These are phyloP conservation scores for Torulaspora microellipsoides DNA, from an alignment of 805 yeast species.

Conservation along the genomic window DNA sequence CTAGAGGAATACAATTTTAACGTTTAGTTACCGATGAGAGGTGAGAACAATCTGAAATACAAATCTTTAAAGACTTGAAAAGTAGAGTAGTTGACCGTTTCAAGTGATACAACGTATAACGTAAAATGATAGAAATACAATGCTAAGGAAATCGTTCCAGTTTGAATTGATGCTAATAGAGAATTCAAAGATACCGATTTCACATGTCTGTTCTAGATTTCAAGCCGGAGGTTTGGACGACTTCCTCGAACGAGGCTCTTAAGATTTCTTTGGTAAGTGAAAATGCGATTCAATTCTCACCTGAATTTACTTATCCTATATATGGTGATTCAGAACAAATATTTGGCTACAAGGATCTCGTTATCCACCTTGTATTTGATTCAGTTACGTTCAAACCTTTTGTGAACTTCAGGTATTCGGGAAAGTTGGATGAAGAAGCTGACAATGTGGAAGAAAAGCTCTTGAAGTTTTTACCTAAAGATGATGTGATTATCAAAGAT, in stretches of 20 bases:
- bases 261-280: conserved; percentile 56
- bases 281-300: conserved; percentile 59
- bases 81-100: not conserved
- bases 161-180: too few relatives aligned
- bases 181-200: not conserved
- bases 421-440: conserved; percentile 50
- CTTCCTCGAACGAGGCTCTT: conserved; percentile 64
- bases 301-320: conserved; percentile 85
- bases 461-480: conserved; percentile 53
- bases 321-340: conserved; percentile 89
- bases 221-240: conserved; percentile 71
- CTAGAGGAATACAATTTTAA: too few relatives aligned
- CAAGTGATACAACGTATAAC: too few relatives aligned
- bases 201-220: conserved; percentile 32
- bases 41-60: not conserved
- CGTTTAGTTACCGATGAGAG: not conserved
- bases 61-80: not conserved
- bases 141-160: too few relatives aligned
- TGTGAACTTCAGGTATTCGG: conserved; percentile 52
- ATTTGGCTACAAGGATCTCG: conserved; percentile 73
- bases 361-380: conserved; percentile 67
- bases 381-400: conserved; percentile 69
- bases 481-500: conserved; percentile 53
- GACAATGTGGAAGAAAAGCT: conserved; percentile 57
- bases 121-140: too few relatives aligned